Conservation (phyloP, 2,329 filamentous ascomycete species). For the Verticillium tricorpus region DNA sequence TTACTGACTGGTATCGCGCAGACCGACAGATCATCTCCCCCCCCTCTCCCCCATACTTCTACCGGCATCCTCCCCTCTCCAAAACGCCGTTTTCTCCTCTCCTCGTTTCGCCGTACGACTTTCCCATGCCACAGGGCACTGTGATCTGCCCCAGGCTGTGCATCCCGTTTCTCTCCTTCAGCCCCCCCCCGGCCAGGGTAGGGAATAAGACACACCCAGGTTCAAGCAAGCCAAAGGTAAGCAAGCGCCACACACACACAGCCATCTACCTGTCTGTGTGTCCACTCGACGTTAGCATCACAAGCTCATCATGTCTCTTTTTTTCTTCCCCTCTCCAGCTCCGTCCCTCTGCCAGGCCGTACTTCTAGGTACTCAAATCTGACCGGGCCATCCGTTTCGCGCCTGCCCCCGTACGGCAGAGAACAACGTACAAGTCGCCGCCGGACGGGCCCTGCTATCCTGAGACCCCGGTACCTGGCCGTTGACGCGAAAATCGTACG, state of each 20-base stretch:
- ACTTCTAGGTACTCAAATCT: neutral
- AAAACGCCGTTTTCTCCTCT: neutral
- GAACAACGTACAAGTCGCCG: neutral
- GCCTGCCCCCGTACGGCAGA: neutral
- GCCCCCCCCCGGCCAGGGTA: neutral
- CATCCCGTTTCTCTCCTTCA: neutral
- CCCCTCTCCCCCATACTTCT: neutral
- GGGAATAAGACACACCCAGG: neutral
- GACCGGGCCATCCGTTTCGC: neutral
- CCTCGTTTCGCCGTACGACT: neutral
- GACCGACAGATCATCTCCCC: neutral
- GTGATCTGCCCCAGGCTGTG: neutral
- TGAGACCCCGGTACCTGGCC: neutral
- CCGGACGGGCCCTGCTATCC: neutral
- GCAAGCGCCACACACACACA: neutral
- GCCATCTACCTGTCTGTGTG: neutral
- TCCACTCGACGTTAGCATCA: neutral
- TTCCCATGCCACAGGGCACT: neutral
- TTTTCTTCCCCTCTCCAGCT: no score
- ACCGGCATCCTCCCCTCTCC: neutral
- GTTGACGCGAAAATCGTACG: neutral
- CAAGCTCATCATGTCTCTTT: neutral
- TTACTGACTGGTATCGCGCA: neutral
- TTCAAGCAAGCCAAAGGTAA: neutral
- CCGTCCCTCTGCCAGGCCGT: no score